Base-by-base conservation (phyloP, 805 yeast genomes). In the Lachancea fermentati region DNA sequence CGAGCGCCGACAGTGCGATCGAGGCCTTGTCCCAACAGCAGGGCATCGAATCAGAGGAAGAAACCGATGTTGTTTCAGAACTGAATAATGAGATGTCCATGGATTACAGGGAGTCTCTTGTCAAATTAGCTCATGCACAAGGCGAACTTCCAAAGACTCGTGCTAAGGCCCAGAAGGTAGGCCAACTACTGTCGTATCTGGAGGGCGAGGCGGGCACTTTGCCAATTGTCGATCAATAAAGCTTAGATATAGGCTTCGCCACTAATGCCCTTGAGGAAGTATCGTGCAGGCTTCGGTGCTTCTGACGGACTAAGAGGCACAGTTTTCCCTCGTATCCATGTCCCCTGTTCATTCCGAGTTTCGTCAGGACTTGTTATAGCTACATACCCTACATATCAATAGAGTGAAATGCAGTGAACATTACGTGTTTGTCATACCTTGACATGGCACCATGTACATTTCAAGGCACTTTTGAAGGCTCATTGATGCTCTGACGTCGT, bases 81-180 rank as follows among this genome's bases (percentile, higher is more conserved):
- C 16, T 39, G 11, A 28, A 44, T 12, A 34, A 30, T 1, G 41
- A 30, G 11, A 38, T 37, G 8, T 33, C 46, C 22, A 37, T 42
- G 8, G 44, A 38, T 28, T 30, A 49, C 44, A 22, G 34, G 25
- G 25, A 38, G 32, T 34, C 50, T 2, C 41, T 43, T 12, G 25
- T 42, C 44, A 41, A 47, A 31, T 50, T 45, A 16, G 28, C 44
- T 15, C 36, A 35, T 4, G 41, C 47, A 1, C 41, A 44, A 14
- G 42, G 49, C 36, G 36, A 37, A 13, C 44, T 62, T 14, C 65
- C 67, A 5, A 32, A 45, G 5, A 57, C 57, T 16, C 42, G 63
- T 12, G 41, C 48, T 2, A 56, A 57, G 17, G 33, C 60, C 7
- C 51, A 49, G 4, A 60, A 60, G 39, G 37, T 64, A 15, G 55